phyloP scores from a whole-genome alignment of 129 eudicot genomes.

The Sambucus nigra region DNA sequence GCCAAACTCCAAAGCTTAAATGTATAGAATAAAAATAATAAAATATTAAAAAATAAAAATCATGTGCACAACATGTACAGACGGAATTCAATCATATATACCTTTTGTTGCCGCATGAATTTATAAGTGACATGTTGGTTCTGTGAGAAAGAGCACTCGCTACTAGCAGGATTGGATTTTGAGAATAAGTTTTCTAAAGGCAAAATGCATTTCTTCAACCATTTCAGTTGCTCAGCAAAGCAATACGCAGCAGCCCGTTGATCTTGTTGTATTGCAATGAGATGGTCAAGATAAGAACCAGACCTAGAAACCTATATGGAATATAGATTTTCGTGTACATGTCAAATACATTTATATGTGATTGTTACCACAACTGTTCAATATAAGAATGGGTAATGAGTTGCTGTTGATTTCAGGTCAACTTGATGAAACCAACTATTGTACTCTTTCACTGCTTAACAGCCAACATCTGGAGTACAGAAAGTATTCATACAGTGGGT shows the following conservation, averaged over 20 bases:
- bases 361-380: not conserved
- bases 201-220: slow-evolving; percentile 32
- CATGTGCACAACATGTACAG: slow-evolving; percentile 5
- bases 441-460: not conserved
- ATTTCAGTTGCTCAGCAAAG: slow-evolving; percentile 37
- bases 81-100: slow-evolving; percentile 10
- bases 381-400: no score
- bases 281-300: slow-evolving; percentile 64
- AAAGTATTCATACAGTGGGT: no score
- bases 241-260: slow-evolving; percentile 65
- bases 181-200: slow-evolving; percentile 46
- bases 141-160: slow-evolving; percentile 24
- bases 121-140: slow-evolving; percentile 40
- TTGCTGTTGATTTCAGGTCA: no score
- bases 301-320: slow-evolving; percentile 55
- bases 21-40: not conserved
- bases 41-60: not conserved
- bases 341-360: not conserved
- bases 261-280: slow-evolving; percentile 60
- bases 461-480: no score
- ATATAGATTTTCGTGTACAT: not conserved
- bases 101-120: slow-evolving; percentile 93
- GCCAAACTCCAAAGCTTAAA: slow-evolving; percentile 3
- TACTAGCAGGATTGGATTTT: slow-evolving; percentile 5
- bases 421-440: not conserved